These are phyloP conservation scores for Cordyceps farinosa DNA, from an alignment of 2,329 filamentous ascomycete genomes.

Conservation along the genomic window DNA sequence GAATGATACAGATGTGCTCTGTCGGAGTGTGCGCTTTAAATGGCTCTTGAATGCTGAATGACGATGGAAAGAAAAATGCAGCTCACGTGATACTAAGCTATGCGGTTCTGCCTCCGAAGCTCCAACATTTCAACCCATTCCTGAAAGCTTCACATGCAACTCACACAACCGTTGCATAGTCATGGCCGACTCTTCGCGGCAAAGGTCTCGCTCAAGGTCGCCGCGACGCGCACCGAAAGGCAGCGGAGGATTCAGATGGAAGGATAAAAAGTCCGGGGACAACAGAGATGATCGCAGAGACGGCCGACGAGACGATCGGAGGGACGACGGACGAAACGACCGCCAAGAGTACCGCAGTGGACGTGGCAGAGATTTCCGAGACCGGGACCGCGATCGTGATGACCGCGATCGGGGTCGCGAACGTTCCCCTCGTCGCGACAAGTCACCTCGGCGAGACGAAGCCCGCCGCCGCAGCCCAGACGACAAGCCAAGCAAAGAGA, in stretches of 20 bases:
- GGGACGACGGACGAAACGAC: constrained; percentile 26
- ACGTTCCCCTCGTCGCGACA: constrained; percentile 17
- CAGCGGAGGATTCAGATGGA: constrained; percentile 55
- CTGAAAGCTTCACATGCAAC: background rate
- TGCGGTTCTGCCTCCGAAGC: background rate
- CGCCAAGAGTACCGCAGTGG: constrained; percentile 22
- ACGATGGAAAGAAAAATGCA: no score
- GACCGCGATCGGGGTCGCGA: constrained; percentile 32
- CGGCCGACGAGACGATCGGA: constrained; percentile 41
- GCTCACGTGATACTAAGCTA: background rate
- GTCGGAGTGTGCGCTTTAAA: background rate
- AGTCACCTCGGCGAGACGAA: constrained; percentile 23
- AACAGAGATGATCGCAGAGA: constrained; percentile 38
- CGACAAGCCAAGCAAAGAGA: constrained; percentile 17
- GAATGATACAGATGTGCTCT: background rate
- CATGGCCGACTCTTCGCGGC: constrained; percentile 26
- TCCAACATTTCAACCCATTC: background rate
- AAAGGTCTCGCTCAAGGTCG: constrained; percentile 27
- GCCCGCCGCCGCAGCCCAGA: constrained; percentile 21
- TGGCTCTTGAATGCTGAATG: background rate
- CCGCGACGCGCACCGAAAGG: constrained; percentile 26
- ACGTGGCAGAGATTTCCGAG: constrained; percentile 27
- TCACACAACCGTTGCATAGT: background rate
- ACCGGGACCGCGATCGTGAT: constrained; percentile 34
- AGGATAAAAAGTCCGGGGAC: constrained; percentile 49